Evolutionary conservation across 1,284 basidiomycete species (phyloP).

Genomic region (Rhodotorula mucilaginosa): DNA sequence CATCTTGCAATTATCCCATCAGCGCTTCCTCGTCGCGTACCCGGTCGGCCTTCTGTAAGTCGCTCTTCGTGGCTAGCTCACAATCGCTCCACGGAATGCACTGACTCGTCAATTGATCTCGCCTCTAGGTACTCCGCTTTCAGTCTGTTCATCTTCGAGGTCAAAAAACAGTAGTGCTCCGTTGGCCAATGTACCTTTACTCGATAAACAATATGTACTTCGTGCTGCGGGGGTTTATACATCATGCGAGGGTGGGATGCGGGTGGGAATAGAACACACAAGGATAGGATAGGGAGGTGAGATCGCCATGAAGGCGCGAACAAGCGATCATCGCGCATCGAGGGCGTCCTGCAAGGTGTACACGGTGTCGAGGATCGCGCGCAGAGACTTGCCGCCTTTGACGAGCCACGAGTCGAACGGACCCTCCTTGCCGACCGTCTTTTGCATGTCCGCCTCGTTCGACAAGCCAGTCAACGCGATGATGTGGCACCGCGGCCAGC

Average conservation of each 20-base stretch:
- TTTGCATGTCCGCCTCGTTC: constrained; percentile 30
- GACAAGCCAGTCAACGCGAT: constrained; percentile 33
- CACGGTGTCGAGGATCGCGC: constrained; percentile 26
- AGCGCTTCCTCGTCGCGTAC: constrained; percentile 88
- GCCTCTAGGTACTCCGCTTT: constrained; percentile 17
- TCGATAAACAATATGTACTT: no score
- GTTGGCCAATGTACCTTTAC: background rate
- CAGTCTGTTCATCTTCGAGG: constrained; percentile 32
- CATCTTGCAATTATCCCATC: constrained; percentile 87
- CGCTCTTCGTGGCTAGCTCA: constrained; percentile 2
- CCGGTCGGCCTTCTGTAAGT: constrained; percentile 80
- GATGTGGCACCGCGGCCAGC: constrained; percentile 7
- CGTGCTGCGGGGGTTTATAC: no score
- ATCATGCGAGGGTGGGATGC: no score
- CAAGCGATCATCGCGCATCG: background rate
- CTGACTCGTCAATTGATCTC: background rate
- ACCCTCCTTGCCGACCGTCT: constrained; percentile 7
- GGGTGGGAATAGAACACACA: no score
- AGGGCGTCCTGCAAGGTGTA: constrained; percentile 13
- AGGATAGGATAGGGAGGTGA: background rate
- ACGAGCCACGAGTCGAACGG: constrained; percentile 34
- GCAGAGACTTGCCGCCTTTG: constrained; percentile 32
- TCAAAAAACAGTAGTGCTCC: constrained; percentile 14
- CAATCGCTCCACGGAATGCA: no score
- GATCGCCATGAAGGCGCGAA: no score